phyloP scores from a whole-genome alignment of 805 yeast species.

The Kluyveromyces dobzhanskii region DNA sequence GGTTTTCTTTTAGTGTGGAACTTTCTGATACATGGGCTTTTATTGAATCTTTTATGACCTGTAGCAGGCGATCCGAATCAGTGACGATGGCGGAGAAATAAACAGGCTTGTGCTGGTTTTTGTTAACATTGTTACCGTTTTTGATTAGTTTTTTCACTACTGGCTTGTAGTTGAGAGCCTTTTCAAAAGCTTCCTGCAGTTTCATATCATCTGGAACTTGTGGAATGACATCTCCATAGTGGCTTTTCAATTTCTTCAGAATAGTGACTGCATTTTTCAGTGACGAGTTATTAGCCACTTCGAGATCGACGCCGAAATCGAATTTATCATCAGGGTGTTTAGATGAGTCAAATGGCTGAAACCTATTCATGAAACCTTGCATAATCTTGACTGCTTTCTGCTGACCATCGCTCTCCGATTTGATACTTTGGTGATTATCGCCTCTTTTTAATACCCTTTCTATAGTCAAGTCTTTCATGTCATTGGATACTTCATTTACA shows the following conservation, averaged over 20 bases:
- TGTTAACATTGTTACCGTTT: constrained; percentile 9
- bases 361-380: constrained; percentile 64
- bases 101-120: constrained; percentile 25
- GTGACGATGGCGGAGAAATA: constrained; percentile 40
- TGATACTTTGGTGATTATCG: constrained; percentile 81
- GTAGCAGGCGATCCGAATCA: neutral
- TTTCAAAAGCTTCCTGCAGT: constrained; percentile 39
- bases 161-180: constrained; percentile 51
- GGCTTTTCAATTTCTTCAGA: constrained; percentile 30
- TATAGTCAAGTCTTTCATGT: constrained; percentile 45
- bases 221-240: constrained; percentile 39
- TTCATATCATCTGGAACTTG: constrained; percentile 34
- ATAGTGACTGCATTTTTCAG: constrained; percentile 40
- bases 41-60: neutral
- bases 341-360: constrained; percentile 45
- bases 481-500: constrained; percentile 31
- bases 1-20: neutral
- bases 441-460: constrained; percentile 63
- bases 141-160: constrained; percentile 32
- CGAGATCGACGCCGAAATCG: constrained; percentile 55
- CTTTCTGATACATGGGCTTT: neutral
- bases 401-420: constrained; percentile 39
- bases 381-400: constrained; percentile 51
- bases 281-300: constrained; percentile 39
- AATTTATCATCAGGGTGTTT: constrained; percentile 57